A percentile compares a stretch with the other conserved stretches of the same genome.
These are phyloP conservation scores for Claviceps monticola DNA, from an alignment of 2,329 filamentous ascomycete species.

Conservation along the genomic window DNA sequence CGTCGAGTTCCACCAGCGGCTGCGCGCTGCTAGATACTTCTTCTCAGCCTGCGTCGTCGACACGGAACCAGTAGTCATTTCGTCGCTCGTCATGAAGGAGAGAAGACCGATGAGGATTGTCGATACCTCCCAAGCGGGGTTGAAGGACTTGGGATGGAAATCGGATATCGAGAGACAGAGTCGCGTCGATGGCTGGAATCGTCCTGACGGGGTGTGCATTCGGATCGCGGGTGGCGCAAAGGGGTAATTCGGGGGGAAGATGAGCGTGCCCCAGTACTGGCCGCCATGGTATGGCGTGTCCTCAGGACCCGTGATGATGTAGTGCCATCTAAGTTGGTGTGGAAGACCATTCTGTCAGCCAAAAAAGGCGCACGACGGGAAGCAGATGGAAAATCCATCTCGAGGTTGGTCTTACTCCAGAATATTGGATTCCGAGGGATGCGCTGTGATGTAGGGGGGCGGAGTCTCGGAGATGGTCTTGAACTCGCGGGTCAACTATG, in stretches of 20 bases:
- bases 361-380: background rate
- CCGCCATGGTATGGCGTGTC: constrained; percentile 87
- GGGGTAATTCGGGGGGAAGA: constrained; percentile 92
- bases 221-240: constrained; percentile 95
- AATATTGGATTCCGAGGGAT: constrained; percentile 83
- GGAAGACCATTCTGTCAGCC: constrained; percentile 4
- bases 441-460: constrained; percentile 76
- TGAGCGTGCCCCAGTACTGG: constrained; percentile 95
- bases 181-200: constrained; percentile 84
- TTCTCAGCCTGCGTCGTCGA: constrained; percentile 65
- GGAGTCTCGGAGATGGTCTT: constrained; percentile 57
- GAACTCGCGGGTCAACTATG: constrained; percentile 47
- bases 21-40: constrained; percentile 59
- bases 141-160: constrained; percentile 96
- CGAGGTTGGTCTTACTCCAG: constrained; percentile 46
- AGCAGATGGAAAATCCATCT: too few species aligned
- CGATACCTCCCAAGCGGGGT: constrained; percentile 94
- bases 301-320: constrained; percentile 87
- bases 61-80: constrained; percentile 93
- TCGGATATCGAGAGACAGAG: constrained; percentile 93
- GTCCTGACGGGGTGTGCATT: constrained; percentile 95
- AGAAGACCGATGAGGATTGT: constrained; percentile 90
- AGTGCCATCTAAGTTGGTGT: constrained; percentile 57
- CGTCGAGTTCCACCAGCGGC: constrained; percentile 93
- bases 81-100: constrained; percentile 96